These are phyloP conservation scores for Pyrenochaeta sp. DNA, from an alignment of 2,329 filamentous ascomycete genomes.

Conservation along the genomic window DNA sequence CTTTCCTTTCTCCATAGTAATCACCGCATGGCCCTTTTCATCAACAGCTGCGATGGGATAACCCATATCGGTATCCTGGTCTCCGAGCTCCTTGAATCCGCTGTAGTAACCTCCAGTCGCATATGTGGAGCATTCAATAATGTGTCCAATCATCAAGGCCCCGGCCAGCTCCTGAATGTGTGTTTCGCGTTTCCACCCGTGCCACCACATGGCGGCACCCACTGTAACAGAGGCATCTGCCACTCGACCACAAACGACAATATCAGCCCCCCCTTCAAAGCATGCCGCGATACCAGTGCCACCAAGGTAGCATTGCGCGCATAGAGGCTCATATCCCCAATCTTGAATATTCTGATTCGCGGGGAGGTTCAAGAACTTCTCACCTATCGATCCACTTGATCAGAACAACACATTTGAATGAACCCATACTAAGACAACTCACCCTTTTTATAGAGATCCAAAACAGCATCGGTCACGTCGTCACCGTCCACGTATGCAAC, in stretches of 20 bases:
- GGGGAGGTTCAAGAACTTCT: constrained; percentile 29
- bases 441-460: constrained; percentile 25
- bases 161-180: constrained; percentile 58
- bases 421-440: too few relatives aligned
- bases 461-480: constrained; percentile 45
- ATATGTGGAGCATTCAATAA: constrained; percentile 26
- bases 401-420: too few relatives aligned
- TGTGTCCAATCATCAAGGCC: constrained; percentile 50
- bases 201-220: constrained; percentile 62
- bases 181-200: constrained; percentile 57
- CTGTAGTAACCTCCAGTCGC: constrained; percentile 43
- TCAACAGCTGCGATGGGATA: constrained; percentile 58
- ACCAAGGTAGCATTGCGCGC: constrained; percentile 36
- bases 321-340: constrained; percentile 32
- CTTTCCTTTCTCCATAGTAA: constrained; percentile 29
- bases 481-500: constrained; percentile 56
- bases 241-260: constrained; percentile 32
- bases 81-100: constrained; percentile 40
- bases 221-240: constrained; percentile 51
- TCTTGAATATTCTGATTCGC: constrained; percentile 31
- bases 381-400: constrained; percentile 1
- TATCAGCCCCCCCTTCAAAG: constrained; percentile 31
- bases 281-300: constrained; percentile 29
- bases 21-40: constrained; percentile 51
- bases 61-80: constrained; percentile 32